A percentile compares a stretch with the other conserved stretches of the same genome.
phyloP scores from a whole-genome alignment of 2,329 filamentous ascomycete species.

The Grosmannia serpens region DNA sequence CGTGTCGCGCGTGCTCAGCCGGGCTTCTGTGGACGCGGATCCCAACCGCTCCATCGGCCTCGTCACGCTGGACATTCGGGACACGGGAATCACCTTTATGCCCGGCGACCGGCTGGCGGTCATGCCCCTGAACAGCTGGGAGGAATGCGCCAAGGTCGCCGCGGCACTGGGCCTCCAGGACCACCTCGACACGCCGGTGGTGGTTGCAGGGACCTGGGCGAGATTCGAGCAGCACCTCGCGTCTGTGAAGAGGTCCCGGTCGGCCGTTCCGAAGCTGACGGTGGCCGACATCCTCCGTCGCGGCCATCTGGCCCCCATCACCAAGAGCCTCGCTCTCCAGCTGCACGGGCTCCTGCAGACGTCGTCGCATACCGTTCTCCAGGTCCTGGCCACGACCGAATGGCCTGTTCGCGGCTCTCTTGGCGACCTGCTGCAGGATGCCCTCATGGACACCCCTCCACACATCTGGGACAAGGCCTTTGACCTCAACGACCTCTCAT shows the following conservation, averaged over 20 bases:
- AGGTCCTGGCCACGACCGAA: constrained; percentile 35
- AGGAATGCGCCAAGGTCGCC: constrained; percentile 42
- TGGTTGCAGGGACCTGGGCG: constrained; percentile 26
- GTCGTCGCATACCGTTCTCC: constrained; percentile 36
- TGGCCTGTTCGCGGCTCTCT: constrained; percentile 40
- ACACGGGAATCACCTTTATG: constrained; percentile 41
- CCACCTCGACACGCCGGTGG: constrained; percentile 31
- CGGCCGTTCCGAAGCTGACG: constrained; percentile 20
- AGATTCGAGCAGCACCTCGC: constrained; percentile 30
- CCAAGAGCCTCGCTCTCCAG: constrained; percentile 36
- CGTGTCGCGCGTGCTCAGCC: constrained; percentile 29
- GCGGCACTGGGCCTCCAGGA: constrained; percentile 36
- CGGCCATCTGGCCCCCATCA: constrained; percentile 39
- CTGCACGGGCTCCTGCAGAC: constrained; percentile 35
- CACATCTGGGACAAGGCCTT: constrained; percentile 41
- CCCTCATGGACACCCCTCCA: constrained; percentile 33
- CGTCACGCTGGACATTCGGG: constrained; percentile 38
- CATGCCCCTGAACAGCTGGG: constrained; percentile 44
- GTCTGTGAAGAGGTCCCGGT: constrained; percentile 17
- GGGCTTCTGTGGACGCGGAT: constrained; percentile 35
- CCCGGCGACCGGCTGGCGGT: constrained; percentile 41
- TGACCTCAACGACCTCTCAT: constrained; percentile 28
- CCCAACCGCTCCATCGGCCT: constrained; percentile 32
- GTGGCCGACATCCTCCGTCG: constrained; percentile 38
- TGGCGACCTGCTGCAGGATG: constrained; percentile 37